Evolutionary conservation across 2,329 filamentous ascomycete species (phyloP).

Genomic region (Alternaria sp.): DNA sequence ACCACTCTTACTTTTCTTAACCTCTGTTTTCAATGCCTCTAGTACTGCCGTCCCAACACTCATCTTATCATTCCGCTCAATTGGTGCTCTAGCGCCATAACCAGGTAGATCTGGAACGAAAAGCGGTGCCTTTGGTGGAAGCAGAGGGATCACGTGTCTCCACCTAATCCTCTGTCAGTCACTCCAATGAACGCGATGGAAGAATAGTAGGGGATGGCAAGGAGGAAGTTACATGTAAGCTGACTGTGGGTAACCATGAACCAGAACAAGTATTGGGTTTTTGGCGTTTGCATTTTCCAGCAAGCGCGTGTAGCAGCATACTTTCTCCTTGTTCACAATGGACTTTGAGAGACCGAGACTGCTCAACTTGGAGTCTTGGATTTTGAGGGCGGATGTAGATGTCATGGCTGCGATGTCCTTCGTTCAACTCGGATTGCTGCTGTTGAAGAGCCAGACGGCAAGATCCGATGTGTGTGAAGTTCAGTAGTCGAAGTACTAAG

Average conservation of each 20-base stretch:
- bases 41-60: conserved; percentile 39
- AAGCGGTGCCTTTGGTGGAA: conserved; percentile 38
- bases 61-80: conserved; percentile 41
- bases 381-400: conserved; percentile 31
- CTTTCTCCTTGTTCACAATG: conserved; percentile 38
- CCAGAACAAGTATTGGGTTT: conserved; percentile 44
- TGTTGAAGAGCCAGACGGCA: not conserved
- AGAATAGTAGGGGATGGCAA: not conserved
- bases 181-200: fast-evolving
- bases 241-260: conserved; percentile 49
- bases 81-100: conserved; percentile 42
- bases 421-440: not conserved
- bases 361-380: conserved; percentile 43
- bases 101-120: conserved; percentile 47
- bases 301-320: conserved; percentile 39
- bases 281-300: conserved; percentile 34
- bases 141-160: conserved; percentile 45
- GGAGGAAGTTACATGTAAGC: conserved; percentile 35
- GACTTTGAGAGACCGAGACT: conserved; percentile 40
- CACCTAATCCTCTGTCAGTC: conserved; percentile 29
- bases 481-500: not conserved
- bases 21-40: conserved; percentile 35
- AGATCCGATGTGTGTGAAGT: not conserved
- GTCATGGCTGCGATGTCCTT: conserved; percentile 21
- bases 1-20: conserved; percentile 23